A percentile compares a stretch with the other conserved stretches of the same genome.
Conservation (phyloP, 345 rosid species). For the Dipteronia sinensis region DNA sequence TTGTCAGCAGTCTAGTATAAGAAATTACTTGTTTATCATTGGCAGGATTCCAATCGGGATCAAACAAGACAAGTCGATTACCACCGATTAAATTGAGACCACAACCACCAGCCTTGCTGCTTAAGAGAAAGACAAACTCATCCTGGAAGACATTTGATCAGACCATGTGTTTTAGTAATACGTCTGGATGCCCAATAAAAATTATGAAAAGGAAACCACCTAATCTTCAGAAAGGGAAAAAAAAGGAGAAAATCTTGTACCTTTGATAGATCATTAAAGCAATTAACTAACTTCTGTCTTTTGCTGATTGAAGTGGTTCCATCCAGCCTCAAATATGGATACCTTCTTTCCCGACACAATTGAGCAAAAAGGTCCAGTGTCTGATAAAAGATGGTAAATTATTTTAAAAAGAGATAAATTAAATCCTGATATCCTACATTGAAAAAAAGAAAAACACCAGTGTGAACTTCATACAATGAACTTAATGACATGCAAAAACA, state of each 20-base stretch:
- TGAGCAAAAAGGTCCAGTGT: slow-evolving; percentile 97
- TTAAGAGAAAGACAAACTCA: slow-evolving; percentile 92
- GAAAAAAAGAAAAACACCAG: background rate
- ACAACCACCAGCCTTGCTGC: slow-evolving; percentile 99
- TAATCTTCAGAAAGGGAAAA: slow-evolving; percentile 8
- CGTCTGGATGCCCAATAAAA: slow-evolving; percentile 5
- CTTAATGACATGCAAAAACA: slow-evolving; percentile 6
- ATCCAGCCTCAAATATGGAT: slow-evolving; percentile 90
- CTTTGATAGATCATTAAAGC: slow-evolving; percentile 82
- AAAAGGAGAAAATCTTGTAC: slow-evolving; percentile 32
- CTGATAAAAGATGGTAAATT: slow-evolving; percentile 43
- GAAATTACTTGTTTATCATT: slow-evolving; percentile 92
- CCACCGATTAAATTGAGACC: slow-evolving; percentile 98
- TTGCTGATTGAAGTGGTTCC: slow-evolving; percentile 94
- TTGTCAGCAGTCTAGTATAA: slow-evolving; percentile 3
- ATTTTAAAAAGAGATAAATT: slow-evolving; percentile 18
- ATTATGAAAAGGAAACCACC: slow-evolving; percentile 6
- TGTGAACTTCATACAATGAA: slow-evolving; percentile 3
- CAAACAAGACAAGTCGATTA: slow-evolving; percentile 89
- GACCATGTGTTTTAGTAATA: slow-evolving; percentile 7
- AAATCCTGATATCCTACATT: slow-evolving; percentile 13
- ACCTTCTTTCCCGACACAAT: slow-evolving; percentile 96
- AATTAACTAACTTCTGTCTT: slow-evolving; percentile 93
- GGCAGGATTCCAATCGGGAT: slow-evolving; percentile 99
- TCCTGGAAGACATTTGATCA: slow-evolving; percentile 53